These are phyloP conservation scores for Nematocida minor DNA, from an alignment of 371 early-diverging fungal genomes.

Conservation along the genomic window DNA sequence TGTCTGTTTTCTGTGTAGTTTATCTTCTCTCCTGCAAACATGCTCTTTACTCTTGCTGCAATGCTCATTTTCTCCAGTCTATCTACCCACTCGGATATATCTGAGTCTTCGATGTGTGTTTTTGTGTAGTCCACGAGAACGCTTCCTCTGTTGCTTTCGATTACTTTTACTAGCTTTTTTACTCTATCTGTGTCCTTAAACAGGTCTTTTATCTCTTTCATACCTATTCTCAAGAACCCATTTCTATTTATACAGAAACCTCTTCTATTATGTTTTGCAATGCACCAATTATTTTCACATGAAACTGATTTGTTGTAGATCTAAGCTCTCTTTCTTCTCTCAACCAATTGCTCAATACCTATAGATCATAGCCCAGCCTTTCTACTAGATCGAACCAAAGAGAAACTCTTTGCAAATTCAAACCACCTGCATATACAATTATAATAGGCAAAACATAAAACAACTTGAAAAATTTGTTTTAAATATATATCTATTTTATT, in stretches of 20 bases:
- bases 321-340: too few relatives aligned
- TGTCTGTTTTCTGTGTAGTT: slow-evolving; percentile 93
- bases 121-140: slow-evolving; percentile 62
- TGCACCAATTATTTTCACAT: not conserved
- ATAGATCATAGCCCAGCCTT: too few relatives aligned
- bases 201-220: slow-evolving; percentile 37
- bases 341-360: too few relatives aligned
- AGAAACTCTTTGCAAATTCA: too few relatives aligned
- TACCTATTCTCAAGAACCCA: not conserved
- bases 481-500: slow-evolving; percentile 5
- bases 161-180: slow-evolving; percentile 12
- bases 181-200: slow-evolving; percentile 49
- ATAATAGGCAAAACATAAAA: not conserved
- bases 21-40: slow-evolving; percentile 87
- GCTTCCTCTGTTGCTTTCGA: slow-evolving; percentile 41
- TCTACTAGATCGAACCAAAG: too few relatives aligned
- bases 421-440: not conserved
- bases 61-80: slow-evolving; percentile 33
- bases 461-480: not conserved
- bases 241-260: not conserved
- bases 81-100: not conserved
- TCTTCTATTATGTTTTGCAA: not conserved
- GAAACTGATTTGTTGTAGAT: too few relatives aligned
- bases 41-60: slow-evolving; percentile 67
- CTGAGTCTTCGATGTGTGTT: slow-evolving; percentile 57